A percentile compares a stretch with the other conserved stretches of the same genome.
Evolutionary conservation across 1,284 basidiomycete genomes (phyloP).

Genomic region (Malassezia restricta): DNA sequence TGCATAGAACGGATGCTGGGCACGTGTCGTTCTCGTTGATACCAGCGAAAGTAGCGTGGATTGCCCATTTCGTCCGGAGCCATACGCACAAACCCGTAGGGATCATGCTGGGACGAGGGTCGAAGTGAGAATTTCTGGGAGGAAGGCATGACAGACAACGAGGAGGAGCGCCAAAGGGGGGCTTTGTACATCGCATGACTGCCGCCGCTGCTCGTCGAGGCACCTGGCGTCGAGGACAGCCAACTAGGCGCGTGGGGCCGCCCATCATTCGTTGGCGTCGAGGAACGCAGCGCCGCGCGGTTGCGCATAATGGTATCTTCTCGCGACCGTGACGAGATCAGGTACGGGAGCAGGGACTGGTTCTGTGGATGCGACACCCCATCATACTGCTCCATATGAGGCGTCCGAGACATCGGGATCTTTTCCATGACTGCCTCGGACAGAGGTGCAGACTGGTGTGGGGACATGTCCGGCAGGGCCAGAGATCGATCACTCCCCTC

Average conservation of each 20-base stretch:
- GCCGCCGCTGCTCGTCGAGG: too few species aligned
- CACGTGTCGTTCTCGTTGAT: neutral
- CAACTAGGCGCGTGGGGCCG: neutral
- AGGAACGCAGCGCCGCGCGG: neutral
- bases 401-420: conserved; percentile 10
- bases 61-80: conserved; percentile 2
- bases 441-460: too few species aligned
- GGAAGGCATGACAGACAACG: conserved; percentile 9
- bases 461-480: too few species aligned
- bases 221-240: too few species aligned
- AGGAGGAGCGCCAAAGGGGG: conserved; percentile 8
- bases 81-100: neutral
- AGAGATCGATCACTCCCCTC: too few species aligned
- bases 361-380: conserved; percentile 5
- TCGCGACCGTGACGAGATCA: conserved; percentile 6
- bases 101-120: neutral
- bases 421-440: conserved; percentile 4
- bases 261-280: neutral
- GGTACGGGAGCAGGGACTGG: conserved; percentile 11
- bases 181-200: conserved; percentile 1
- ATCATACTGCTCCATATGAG: conserved; percentile 16
- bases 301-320: neutral
- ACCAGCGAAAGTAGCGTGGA: conserved; percentile 3
- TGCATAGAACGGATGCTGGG: neutral
- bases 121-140: neutral